Evolutionary conservation across 345 rosid species (phyloP).

Genomic region (Sisymbrium altissimum): DNA sequence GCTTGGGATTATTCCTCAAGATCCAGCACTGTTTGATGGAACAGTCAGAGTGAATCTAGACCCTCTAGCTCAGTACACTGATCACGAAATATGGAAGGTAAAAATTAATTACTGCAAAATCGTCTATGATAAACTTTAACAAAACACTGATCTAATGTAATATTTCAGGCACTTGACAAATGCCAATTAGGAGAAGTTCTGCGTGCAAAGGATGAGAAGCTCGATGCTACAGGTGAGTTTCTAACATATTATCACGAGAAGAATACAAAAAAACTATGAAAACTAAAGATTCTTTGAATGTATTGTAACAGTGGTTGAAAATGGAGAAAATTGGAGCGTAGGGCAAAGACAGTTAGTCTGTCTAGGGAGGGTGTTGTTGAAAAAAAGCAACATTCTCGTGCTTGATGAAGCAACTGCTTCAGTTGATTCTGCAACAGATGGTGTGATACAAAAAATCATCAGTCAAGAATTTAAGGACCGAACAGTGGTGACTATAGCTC

Average conservation of each 20-base stretch:
- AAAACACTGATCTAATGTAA: neutral
- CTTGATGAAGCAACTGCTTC: slow-evolving; percentile 95
- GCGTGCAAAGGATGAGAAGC: slow-evolving; percentile 63
- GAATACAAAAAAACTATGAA: neutral
- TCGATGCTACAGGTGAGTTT: slow-evolving; percentile 61
- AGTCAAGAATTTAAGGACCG: slow-evolving; percentile 66
- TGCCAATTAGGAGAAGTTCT: slow-evolving; percentile 77
- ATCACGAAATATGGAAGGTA: slow-evolving; percentile 78
- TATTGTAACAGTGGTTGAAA: slow-evolving; percentile 61
- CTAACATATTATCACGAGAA: neutral
- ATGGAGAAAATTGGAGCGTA: slow-evolving; percentile 92
- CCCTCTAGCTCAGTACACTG: slow-evolving; percentile 64
- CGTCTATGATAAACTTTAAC: neutral
- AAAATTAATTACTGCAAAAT: neutral
- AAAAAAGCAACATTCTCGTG: slow-evolving; percentile 79
- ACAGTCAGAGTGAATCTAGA: slow-evolving; percentile 88
- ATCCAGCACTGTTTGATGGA: slow-evolving; percentile 92
- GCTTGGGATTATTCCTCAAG: slow-evolving; percentile 94
- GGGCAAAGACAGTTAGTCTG: slow-evolving; percentile 87
- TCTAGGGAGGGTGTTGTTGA: slow-evolving; percentile 82
- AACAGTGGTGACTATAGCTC: slow-evolving; percentile 91
- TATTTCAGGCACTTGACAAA: slow-evolving; percentile 67
- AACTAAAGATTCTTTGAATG: slow-evolving; percentile 17
- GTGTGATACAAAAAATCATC: slow-evolving; percentile 73
- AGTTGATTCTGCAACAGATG: slow-evolving; percentile 90